Evolutionary conservation across 2,329 filamentous ascomycete species (phyloP).

Genomic region (Dactylonectria macrodidyma): DNA sequence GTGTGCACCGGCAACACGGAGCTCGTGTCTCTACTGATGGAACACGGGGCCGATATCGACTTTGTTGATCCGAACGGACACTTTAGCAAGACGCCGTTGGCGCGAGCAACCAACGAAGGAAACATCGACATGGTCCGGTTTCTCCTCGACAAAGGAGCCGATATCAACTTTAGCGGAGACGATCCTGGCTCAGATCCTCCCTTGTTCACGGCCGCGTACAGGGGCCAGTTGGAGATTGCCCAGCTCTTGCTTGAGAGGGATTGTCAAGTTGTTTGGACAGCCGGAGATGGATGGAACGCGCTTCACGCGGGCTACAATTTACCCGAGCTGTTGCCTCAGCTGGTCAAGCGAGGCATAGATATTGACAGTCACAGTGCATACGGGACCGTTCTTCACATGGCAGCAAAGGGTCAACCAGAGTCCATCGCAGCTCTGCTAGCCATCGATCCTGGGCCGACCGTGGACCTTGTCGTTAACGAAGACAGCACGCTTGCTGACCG

Average conservation of each 20-base stretch:
- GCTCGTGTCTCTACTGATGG: not conserved
- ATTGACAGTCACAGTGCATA: not conserved
- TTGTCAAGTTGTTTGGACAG: not conserved
- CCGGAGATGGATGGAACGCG: not conserved
- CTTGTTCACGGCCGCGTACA: not conserved
- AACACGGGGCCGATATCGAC: not conserved
- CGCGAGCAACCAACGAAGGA: not conserved
- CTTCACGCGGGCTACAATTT: not conserved
- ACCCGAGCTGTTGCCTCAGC: not conserved
- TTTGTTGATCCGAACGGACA: not conserved
- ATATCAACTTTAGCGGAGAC: not conserved
- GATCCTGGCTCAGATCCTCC: not conserved
- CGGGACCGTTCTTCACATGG: slow-evolving; percentile 3
- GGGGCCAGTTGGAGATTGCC: not conserved
- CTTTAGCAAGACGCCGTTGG: not conserved
- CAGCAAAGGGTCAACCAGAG: not conserved
- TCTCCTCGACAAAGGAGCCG: not conserved
- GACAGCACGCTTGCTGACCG: not conserved
- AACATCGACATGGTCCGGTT: slow-evolving; percentile 11
- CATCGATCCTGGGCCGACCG: not conserved
- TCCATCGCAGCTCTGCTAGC: slow-evolving; percentile 1
- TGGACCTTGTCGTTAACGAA: not conserved
- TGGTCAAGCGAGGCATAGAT: not conserved
- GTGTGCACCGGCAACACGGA: not conserved
- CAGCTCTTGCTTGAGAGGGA: slow-evolving; percentile 2